phyloP scores from a whole-genome alignment of 2,329 filamentous ascomycete genomes.

The Fusarium bactridioides region DNA sequence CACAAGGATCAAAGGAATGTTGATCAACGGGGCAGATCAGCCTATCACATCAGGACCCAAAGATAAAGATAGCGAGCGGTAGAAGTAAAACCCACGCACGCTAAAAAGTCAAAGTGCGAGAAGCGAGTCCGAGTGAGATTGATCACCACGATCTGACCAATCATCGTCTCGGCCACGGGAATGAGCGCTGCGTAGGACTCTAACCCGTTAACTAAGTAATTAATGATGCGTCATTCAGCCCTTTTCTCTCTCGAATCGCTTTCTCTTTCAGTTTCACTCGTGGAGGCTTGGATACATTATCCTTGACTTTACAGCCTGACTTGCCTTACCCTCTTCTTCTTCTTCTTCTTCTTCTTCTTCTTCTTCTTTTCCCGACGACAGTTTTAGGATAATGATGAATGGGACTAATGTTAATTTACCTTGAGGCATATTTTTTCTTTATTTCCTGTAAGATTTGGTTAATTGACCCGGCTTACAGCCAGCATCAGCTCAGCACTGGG shows the following conservation, averaged over 20 bases:
- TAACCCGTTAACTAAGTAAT: not conserved
- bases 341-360: not conserved
- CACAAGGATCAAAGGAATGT: not conserved
- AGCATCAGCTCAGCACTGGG: not conserved
- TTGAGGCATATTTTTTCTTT: not conserved
- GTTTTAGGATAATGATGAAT: not conserved
- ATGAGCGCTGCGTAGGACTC: not conserved
- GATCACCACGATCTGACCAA: not conserved
- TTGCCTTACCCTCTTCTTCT: not conserved
- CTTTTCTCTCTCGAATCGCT: not conserved
- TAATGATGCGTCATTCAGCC: not conserved
- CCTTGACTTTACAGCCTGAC: not conserved
- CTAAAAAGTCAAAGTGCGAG: slow-evolving; percentile 5
- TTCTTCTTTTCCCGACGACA: not conserved
- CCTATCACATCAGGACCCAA: not conserved
- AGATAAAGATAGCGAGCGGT: not conserved
- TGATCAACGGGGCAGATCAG: not conserved
- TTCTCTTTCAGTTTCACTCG: not conserved
- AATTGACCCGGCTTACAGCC: not conserved
- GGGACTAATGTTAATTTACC: not conserved
- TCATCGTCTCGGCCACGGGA: not conserved
- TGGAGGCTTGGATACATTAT: not conserved
- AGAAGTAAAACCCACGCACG: not conserved
- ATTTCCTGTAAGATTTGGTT: not conserved
- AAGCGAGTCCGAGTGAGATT: slow-evolving; percentile 18